Evolutionary conservation across 208 protist genomes (phyloP).

Genomic region (Trichomonas tenax): DNA sequence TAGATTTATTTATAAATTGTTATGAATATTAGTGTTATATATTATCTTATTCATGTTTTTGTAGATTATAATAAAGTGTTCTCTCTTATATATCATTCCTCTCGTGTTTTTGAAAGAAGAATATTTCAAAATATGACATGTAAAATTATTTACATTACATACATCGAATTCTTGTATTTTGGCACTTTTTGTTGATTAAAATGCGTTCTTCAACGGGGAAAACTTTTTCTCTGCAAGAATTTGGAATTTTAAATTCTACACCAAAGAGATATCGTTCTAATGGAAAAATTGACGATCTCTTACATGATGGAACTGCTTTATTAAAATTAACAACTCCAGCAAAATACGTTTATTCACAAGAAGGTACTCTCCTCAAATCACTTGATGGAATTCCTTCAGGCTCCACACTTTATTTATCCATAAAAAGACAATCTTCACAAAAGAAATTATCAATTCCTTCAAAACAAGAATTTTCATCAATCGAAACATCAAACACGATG

Average conservation of each 20-base stretch:
- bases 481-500: background rate
- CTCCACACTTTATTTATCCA: background rate
- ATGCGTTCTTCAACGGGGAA: background rate
- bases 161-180: no score
- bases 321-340: background rate
- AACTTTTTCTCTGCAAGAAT: background rate
- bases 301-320: background rate
- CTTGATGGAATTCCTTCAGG: background rate
- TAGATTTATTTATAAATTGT: no score
- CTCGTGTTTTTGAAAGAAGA: no score
- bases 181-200: background rate
- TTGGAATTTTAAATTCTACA: background rate
- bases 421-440: background rate
- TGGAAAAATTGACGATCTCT: background rate
- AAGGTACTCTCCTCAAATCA: background rate
- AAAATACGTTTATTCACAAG: background rate
- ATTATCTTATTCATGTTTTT: no score
- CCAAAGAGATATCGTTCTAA: background rate
- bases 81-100: no score
- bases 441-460: background rate
- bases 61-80: no score
- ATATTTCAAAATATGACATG: no score
- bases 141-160: no score
- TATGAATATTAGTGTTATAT: no score
- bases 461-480: background rate